Conservation (phyloP, 768 basidiomycete genomes). For the Symmetrospora coprosmae region DNA sequence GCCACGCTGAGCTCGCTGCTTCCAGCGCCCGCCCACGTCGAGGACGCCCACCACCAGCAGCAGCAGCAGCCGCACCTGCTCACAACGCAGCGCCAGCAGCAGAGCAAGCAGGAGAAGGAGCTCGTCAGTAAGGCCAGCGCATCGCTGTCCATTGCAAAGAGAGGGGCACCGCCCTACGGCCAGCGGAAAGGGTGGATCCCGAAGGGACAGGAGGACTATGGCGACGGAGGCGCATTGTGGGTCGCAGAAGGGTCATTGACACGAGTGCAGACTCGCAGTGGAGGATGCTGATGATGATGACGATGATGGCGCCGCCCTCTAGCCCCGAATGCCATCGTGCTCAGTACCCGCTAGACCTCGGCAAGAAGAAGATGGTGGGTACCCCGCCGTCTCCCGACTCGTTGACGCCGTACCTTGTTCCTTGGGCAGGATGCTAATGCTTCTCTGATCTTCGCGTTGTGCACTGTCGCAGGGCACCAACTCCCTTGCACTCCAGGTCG, state of each 20-base stretch:
- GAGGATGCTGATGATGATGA: conserved; percentile 19
- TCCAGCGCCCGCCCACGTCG: conserved; percentile 19
- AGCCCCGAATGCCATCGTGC: conserved; percentile 93
- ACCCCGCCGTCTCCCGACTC: background rate
- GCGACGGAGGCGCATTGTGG: conserved; percentile 37
- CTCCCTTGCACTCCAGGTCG: conserved; percentile 90
- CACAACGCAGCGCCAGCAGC: background rate
- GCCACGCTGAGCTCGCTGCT: conserved; percentile 19
- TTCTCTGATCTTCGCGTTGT: background rate
- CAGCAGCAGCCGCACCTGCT: background rate
- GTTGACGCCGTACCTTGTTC: background rate
- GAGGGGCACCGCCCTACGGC: conserved; percentile 59
- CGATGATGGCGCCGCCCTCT: conserved; percentile 67
- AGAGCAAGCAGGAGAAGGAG: background rate
- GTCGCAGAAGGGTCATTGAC: background rate
- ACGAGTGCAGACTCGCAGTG: too few relatives aligned
- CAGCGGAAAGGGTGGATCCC: conserved; percentile 77
- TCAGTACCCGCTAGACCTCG: conserved; percentile 91
- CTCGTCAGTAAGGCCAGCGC: conserved; percentile 1
- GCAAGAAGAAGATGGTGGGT: conserved; percentile 68
- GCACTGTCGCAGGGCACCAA: conserved; percentile 54
- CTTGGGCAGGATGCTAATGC: background rate
- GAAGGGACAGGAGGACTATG: conserved; percentile 64
- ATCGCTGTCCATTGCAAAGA: background rate
- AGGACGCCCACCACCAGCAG: background rate